Percentiles rank a stretch among this genome's conserved stretches.
Conservation (phyloP, 2,329 filamentous ascomycete genomes). For the Epichloe bromicola region DNA sequence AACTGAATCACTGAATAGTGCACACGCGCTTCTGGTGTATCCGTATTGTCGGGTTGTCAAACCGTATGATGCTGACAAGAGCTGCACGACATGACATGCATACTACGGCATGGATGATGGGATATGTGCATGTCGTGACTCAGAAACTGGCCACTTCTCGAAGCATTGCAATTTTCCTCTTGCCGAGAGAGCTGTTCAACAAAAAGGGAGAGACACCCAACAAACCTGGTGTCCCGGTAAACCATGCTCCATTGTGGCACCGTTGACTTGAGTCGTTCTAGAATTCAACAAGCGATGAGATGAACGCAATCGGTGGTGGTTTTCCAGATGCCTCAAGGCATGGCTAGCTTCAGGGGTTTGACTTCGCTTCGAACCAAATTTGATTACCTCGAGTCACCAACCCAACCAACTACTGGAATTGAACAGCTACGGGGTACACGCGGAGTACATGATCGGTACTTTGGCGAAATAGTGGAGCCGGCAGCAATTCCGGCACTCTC, state of each 20-base stretch:
- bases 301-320: background rate
- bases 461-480: slow-evolving; percentile 14
- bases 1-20: background rate
- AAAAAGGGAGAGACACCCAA: background rate
- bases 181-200: background rate
- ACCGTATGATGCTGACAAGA: background rate
- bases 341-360: background rate
- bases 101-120: slow-evolving; percentile 8
- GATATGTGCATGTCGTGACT: background rate
- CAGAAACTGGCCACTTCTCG: background rate
- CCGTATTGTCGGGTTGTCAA: slow-evolving; percentile 7
- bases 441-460: background rate
- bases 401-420: background rate
- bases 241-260: background rate
- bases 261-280: too few species aligned
- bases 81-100: slow-evolving; percentile 13
- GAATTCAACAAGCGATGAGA: background rate
- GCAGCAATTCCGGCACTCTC: slow-evolving; percentile 19
- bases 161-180: background rate
- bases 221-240: background rate
- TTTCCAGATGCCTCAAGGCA: background rate
- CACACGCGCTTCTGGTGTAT: slow-evolving; percentile 4
- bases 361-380: background rate
- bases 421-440: background rate
- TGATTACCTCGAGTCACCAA: background rate